These are phyloP conservation scores for Blastomyces parvus DNA, from an alignment of 2,329 filamentous ascomycete species.

Conservation along the genomic window DNA sequence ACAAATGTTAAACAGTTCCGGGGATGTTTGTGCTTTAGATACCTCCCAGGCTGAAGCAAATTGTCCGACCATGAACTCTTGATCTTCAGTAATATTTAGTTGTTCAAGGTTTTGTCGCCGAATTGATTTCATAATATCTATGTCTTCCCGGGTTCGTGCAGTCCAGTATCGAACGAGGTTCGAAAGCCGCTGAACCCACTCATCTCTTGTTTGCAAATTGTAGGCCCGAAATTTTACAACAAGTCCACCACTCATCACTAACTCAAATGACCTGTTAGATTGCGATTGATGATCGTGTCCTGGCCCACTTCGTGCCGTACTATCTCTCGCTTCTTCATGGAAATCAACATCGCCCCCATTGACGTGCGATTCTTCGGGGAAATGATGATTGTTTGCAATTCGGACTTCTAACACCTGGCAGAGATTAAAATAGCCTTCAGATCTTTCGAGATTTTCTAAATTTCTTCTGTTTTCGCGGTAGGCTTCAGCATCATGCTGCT, in stretches of 20 bases:
- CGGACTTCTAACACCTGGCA: conserved; percentile 49
- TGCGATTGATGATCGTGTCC: neutral
- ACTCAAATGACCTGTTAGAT: conserved; percentile 47
- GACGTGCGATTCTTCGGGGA: conserved; percentile 45
- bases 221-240: conserved; percentile 53
- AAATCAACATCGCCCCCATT: conserved; percentile 49
- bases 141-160: conserved; percentile 46
- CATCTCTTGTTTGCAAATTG: conserved; percentile 47
- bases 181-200: conserved; percentile 53
- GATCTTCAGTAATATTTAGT: conserved; percentile 56
- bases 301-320: conserved; percentile 10
- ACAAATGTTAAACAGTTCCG: conserved; percentile 59
- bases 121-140: conserved; percentile 48
- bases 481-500: conserved; percentile 49
- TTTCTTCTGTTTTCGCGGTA: conserved; percentile 51
- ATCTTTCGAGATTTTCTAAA: conserved; percentile 46
- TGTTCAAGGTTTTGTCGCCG: conserved; percentile 49
- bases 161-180: conserved; percentile 55
- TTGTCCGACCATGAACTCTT: conserved; percentile 56
- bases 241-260: conserved; percentile 52
- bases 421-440: conserved; percentile 58
- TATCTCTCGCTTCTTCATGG: conserved; percentile 40
- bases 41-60: conserved; percentile 62
- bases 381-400: conserved; percentile 44
- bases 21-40: conserved; percentile 52